A percentile compares a stretch with the other conserved stretches of the same genome.
These are phyloP conservation scores for Pseudocercospora pini-densiflorae DNA, from an alignment of 2,329 filamentous ascomycete species.

Conservation along the genomic window DNA sequence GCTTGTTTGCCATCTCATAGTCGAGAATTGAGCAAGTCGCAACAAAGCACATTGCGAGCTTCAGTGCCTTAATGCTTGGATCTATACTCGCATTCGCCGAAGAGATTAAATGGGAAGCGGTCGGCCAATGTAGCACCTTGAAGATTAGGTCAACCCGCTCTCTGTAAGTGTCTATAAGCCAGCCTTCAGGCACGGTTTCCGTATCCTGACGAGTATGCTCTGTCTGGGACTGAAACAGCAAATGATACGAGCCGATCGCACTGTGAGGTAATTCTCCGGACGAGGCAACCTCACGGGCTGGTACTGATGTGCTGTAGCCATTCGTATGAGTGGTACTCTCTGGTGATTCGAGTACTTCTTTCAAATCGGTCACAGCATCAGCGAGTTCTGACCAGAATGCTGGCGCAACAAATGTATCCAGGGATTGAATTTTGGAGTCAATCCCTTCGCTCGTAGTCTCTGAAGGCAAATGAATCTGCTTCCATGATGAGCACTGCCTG, in stretches of 20 bases:
- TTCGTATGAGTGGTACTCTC: not conserved
- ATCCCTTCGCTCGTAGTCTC: too few relatives aligned
- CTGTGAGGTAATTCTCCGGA: not conserved
- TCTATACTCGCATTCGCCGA: not conserved
- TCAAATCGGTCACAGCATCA: conserved; percentile 14
- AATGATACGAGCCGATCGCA: not conserved
- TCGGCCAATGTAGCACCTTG: conserved; percentile 21
- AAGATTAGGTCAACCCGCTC: conserved; percentile 19
- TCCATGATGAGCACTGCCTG: not conserved
- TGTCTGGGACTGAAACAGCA: not conserved
- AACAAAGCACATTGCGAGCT: conserved; percentile 17
- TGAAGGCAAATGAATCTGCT: too few relatives aligned
- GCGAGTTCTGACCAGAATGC: conserved; percentile 18
- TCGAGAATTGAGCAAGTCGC: conserved; percentile 14
- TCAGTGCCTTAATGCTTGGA: conserved; percentile 7
- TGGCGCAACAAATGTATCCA: conserved; percentile 13
- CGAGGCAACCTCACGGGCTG: not conserved
- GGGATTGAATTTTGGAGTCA: not conserved
- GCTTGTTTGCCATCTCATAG: conserved; percentile 12
- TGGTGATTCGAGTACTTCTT: conserved; percentile 13
- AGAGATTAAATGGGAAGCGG: not conserved
- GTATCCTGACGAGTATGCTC: not conserved
- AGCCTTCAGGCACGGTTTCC: not conserved
- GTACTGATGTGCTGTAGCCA: too few relatives aligned
- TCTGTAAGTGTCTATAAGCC: conserved; percentile 8